A percentile compares a stretch with the other conserved stretches of the same genome.
phyloP scores from a whole-genome alignment of 2,329 filamentous ascomycete species.

The Ascochyta lentis region DNA sequence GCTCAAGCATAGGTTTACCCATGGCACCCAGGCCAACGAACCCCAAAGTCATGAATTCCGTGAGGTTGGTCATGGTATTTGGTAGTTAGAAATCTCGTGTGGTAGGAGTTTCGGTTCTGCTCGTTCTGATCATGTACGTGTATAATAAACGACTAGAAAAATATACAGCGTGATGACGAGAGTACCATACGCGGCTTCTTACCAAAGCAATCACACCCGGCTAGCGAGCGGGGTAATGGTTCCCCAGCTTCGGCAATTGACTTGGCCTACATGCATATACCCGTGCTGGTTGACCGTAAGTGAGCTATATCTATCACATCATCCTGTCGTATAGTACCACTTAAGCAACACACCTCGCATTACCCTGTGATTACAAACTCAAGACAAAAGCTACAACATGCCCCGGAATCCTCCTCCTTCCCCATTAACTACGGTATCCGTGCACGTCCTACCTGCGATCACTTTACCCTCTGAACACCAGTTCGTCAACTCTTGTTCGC shows the following conservation, averaged over 20 bases:
- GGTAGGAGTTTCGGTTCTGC: background rate
- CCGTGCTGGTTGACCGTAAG: background rate
- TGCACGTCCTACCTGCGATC: constrained; percentile 49
- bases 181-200: background rate
- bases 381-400: background rate
- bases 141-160: background rate
- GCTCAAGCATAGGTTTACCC: constrained; percentile 61
- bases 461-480: constrained; percentile 58
- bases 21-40: constrained; percentile 65
- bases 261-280: background rate
- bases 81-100: background rate
- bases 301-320: background rate
- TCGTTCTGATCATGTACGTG: background rate
- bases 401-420: background rate
- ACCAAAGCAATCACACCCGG: background rate
- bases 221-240: constrained; percentile 17
- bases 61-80: constrained; percentile 27
- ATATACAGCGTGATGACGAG: constrained; percentile 2
- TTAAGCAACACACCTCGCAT: background rate
- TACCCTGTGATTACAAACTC: no score
- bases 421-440: constrained; percentile 36
- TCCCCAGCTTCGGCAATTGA: constrained; percentile 4
- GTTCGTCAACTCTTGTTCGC: constrained; percentile 56
- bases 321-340: background rate
- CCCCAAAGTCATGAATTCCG: constrained; percentile 46